Evolutionary conservation across 1,284 basidiomycete genomes (phyloP), one percentile per base, ranked within the genome.

Genomic region (Ceratobasidium sp.): DNA sequence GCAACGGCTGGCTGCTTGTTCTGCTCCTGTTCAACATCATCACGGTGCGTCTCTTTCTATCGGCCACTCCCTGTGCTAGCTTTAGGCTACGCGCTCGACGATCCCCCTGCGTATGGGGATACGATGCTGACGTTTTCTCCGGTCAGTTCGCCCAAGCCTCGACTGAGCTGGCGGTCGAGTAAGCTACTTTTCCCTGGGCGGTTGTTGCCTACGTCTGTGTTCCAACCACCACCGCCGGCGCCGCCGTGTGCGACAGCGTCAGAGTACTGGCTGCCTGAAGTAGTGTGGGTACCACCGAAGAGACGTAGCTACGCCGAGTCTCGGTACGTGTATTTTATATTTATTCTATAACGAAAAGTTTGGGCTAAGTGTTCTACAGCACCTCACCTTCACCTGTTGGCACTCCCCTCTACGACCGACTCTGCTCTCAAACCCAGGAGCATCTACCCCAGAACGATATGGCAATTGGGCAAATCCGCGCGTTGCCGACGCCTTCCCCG

Each of bases 371-470:
- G 15, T 63, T 15, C 63, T 6, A 26, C 39, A 66, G 42, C 39
- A 15, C 42, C 20, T n/a, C 20, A 10, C 42, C 33, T n/a, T 26
- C 63, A 0, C 63, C 63, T 39, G 70, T 42, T 7, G 72, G 72
- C 44, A 75, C 72, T 39, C 72, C 72, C 23, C 58, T 75, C 3
- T 75, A 75, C 72, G 72, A 75, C 28, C 44, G 72, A n/a, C 55
- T 71, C 2, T 55, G 23, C n/a, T 56, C 69, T 23, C 55, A 66
- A 40, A 53, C 53, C 20, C 46, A 33, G 49, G 51, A 10, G 5
- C 28, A 58, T 12, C n/a, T 40, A 0, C 23, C 49, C 13, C 26
- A 42, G 61, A n/a, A 26, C 40, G 42, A 60, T 3, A 72, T 61
- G 70, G 42, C 70, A 23, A 72, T 51, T 60, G 42, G 56, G 9